A percentile compares a stretch with the other conserved stretches of the same genome.
phyloP scores from a whole-genome alignment of 768 basidiomycete species.

The Leccinum barrowsii region DNA sequence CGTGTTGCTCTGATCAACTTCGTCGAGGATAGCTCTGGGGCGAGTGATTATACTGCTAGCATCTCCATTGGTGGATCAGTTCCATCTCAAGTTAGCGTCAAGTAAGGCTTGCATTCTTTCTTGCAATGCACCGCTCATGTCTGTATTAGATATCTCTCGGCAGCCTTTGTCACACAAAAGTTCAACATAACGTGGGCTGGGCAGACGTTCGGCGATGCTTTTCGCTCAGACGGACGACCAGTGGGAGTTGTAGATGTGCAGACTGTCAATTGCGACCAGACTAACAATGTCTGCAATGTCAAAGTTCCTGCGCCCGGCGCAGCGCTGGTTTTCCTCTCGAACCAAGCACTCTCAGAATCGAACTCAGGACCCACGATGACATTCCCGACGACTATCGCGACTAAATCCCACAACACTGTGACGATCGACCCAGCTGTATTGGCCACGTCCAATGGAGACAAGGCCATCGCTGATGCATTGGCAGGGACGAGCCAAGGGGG shows the following conservation, averaged over 20 bases:
- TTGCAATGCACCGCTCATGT: not conserved
- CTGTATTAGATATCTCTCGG: constrained; percentile 49
- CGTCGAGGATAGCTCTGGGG: constrained; percentile 56
- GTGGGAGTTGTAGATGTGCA: constrained; percentile 51
- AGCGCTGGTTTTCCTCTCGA: constrained; percentile 69
- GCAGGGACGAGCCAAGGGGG: constrained; percentile 9
- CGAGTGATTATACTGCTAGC: constrained; percentile 39
- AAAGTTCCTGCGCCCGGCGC: constrained; percentile 68
- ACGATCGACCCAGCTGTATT: constrained; percentile 53
- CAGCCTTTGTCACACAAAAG: constrained; percentile 55
- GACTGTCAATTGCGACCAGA: constrained; percentile 57
- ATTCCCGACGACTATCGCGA: constrained; percentile 50
- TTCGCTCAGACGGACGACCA: constrained; percentile 66
- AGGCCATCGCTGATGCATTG: constrained; percentile 26
- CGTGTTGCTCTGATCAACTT: constrained; percentile 74
- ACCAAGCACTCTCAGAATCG: constrained; percentile 36
- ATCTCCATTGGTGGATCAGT: constrained; percentile 46
- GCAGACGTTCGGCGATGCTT: constrained; percentile 63
- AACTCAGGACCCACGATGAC: constrained; percentile 38
- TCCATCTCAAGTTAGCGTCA: constrained; percentile 50
- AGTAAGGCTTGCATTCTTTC: constrained; percentile 33
- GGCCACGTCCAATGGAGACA: constrained; percentile 62
- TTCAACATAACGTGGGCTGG: constrained; percentile 75
- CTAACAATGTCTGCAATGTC: constrained; percentile 52
- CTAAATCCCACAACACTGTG: constrained; percentile 39